Evolutionary conservation across 2,329 filamentous ascomycete species (phyloP), one percentile per base, ranked within the genome.

Genomic region (Colletotrichum orbiculare): DNA sequence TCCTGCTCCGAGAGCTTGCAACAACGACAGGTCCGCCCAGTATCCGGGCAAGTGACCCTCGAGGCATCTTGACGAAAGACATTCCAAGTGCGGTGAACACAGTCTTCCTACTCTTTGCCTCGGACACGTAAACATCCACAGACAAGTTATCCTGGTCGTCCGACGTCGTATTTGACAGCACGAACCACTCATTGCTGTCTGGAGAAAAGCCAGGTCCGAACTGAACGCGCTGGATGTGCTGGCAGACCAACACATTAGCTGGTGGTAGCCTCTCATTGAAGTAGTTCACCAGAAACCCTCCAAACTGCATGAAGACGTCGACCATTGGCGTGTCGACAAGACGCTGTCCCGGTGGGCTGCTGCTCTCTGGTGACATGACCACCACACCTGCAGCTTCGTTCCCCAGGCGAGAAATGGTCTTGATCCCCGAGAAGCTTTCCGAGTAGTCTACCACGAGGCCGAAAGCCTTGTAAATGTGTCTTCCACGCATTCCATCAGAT

Each of bases 241-340:
- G 59, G 37, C 59, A 62, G 45, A 62, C 53, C 1, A 57, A 39
- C 1, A 62, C 12, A 6, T 17, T 42, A 1, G 50, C 59, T 2
- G 8, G 2, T 0, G 34, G 45, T 4, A 11, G 0, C 9, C 15
- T 2, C 38, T 45, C 17, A 25, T 52, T 60, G 38, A 62, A 65
- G 37, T 60, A 71, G n/a, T 70, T 71, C 7, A 61, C 58, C 6
- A 69, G 15, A 15, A 71, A 66, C 8, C 67, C 67, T 8, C 67
- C 64, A 43, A 73, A 47, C 8, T 65, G 58, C 8, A 62, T 37
- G 49, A 60, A 69, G 46, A 54, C 60, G 43, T 67, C 63, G 11
- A 57, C 48, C 42, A 61, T 49, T n/a, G 63, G 56, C 0, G 59
- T 43, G 41, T 57, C 54, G 0, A 41, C 10, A 3, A 57, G 39